phyloP scores from a whole-genome alignment of 163 green algal genomes.

The Prototheca wickerhamii region DNA sequence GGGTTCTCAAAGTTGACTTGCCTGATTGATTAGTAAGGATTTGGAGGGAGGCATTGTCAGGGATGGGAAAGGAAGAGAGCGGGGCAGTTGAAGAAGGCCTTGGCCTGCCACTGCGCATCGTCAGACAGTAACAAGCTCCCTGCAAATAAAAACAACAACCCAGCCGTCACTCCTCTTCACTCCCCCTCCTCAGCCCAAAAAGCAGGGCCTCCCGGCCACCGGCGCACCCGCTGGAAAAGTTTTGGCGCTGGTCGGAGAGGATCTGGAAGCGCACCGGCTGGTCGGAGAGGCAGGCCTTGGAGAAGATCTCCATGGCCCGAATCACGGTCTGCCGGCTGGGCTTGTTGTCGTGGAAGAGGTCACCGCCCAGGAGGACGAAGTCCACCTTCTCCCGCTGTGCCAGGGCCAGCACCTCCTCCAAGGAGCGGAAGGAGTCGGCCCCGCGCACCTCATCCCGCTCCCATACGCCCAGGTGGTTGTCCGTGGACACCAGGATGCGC shows the following conservation, averaged over 20 bases:
- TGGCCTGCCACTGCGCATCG: too few species aligned
- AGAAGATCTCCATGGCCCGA: conserved; percentile 73
- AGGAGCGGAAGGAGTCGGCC: conserved; percentile 88
- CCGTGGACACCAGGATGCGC: conserved; percentile 85
- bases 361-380: conserved; percentile 84
- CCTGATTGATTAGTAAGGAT: conserved; percentile 21
- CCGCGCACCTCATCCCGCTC: conserved; percentile 87
- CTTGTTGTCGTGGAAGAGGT: conserved; percentile 99
- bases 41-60: background rate
- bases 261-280: conserved; percentile 66
- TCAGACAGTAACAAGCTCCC: too few species aligned
- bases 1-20: conserved; percentile 84
- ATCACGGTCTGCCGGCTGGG: conserved; percentile 81
- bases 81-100: too few species aligned
- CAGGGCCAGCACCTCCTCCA: conserved; percentile 68
- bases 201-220: too few species aligned
- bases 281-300: conserved; percentile 74
- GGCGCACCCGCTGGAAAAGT: conserved; percentile 73
- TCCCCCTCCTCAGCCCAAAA: too few species aligned
- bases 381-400: conserved; percentile 52
- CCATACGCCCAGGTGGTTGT: conserved; percentile 95
- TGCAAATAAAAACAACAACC: background rate
- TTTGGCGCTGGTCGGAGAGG: conserved; percentile 61
- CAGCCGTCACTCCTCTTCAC: too few species aligned
- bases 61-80: too few species aligned